These are phyloP conservation scores for Zizania palustris DNA, from an alignment of 202 grass and related monocot genomes.

Conservation along the genomic window DNA sequence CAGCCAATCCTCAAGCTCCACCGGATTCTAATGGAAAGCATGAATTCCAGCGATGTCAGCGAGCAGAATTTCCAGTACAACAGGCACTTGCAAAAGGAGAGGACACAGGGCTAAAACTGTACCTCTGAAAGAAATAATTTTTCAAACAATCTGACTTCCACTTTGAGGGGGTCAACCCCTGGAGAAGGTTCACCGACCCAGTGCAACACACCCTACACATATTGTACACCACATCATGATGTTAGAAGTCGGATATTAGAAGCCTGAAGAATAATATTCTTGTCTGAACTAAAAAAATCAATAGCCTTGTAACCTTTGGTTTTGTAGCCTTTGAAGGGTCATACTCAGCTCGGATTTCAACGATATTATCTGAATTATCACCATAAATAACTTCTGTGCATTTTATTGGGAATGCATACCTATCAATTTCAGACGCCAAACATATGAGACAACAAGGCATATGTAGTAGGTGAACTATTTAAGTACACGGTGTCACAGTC, in stretches of 20 bases:
- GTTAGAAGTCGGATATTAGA: not conserved
- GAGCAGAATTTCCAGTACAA: conserved; percentile 15
- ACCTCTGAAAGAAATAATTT: conserved; percentile 87
- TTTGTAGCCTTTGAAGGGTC: conserved; percentile 74
- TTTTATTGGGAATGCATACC: conserved; percentile 94
- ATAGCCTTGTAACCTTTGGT: conserved; percentile 60
- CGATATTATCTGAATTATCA: conserved; percentile 52
- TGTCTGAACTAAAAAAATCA: not conserved
- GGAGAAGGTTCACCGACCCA: conserved; percentile 86
- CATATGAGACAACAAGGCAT: not conserved
- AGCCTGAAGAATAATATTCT: conserved; percentile 24
- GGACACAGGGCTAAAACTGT: not conserved
- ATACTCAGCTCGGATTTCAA: conserved; percentile 84
- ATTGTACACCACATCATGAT: conserved; percentile 15
- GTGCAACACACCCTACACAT: conserved; percentile 82
- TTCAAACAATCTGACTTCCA: conserved; percentile 84
- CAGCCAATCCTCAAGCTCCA: conserved; percentile 80
- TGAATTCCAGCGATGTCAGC: not conserved
- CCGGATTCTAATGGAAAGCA: conserved; percentile 66
- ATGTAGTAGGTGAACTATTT: not conserved
- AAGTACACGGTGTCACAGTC: not conserved
- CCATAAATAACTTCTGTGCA: conserved; percentile 88
- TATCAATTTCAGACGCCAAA: conserved; percentile 36
- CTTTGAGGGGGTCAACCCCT: conserved; percentile 74
- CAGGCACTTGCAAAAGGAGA: conserved; percentile 11